phyloP scores from a whole-genome alignment of 1,284 basidiomycete genomes.

The Austropuccinia psidii region DNA sequence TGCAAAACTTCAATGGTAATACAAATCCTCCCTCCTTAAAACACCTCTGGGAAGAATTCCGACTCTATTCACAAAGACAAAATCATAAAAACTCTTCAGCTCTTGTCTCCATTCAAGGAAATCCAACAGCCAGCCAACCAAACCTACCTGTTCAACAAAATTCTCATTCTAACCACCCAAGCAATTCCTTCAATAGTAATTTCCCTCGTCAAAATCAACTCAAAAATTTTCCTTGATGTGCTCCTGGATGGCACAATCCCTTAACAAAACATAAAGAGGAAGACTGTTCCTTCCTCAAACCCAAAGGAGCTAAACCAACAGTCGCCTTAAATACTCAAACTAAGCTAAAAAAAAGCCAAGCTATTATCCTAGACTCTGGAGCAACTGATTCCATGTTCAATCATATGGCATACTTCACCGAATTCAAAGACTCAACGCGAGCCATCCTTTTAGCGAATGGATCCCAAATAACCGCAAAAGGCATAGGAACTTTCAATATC shows the following conservation, averaged over 20 bases:
- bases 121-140: not conserved
- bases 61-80: not conserved
- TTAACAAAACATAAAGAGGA: too few species aligned
- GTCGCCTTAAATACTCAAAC: too few species aligned
- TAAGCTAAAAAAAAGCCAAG: too few species aligned
- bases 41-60: not conserved
- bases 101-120: not conserved
- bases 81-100: not conserved
- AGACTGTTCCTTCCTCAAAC: too few species aligned
- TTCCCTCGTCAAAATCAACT: too few species aligned
- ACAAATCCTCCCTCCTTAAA: not conserved
- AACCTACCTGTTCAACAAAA: too few species aligned
- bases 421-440: not conserved
- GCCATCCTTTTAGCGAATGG: not conserved
- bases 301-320: too few species aligned
- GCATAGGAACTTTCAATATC: not conserved
- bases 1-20: not conserved
- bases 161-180: too few species aligned
- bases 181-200: not conserved
- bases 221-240: too few species aligned
- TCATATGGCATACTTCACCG: not conserved
- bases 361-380: not conserved
- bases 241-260: too few species aligned
- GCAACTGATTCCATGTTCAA: not conserved
- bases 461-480: not conserved